phyloP scores from a whole-genome alignment of 495 filamentous ascomycete genomes.

The Lasiosphaeria miniovina region DNA sequence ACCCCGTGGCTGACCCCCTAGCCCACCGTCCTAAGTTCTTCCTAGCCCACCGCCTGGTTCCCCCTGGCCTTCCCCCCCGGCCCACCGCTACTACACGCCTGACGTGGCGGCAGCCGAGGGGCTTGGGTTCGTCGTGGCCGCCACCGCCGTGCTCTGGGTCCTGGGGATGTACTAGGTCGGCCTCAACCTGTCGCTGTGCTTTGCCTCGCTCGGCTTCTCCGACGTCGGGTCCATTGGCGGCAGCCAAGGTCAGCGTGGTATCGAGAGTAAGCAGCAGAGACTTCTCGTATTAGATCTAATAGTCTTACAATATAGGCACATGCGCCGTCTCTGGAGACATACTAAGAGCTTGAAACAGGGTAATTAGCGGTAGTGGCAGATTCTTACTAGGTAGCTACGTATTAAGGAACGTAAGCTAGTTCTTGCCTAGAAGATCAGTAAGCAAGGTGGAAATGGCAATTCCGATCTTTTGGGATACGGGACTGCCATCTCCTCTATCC shows the following conservation, averaged over 20 bases:
- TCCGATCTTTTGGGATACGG: conserved; percentile 34
- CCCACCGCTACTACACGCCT: not conserved
- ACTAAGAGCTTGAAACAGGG: conserved; percentile 58
- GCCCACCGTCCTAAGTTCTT: too few species aligned
- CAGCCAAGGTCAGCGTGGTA: conserved; percentile 44
- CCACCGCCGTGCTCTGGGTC: not conserved
- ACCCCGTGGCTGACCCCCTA: too few species aligned
- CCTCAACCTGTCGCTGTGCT: conserved; percentile 1
- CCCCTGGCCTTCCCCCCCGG: too few species aligned
- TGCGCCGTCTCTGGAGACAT: conserved; percentile 39
- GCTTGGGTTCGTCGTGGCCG: not conserved
- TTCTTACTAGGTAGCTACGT: conserved; percentile 34
- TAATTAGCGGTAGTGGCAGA: conserved; percentile 77
- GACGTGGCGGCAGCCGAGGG: not conserved
- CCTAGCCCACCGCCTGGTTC: too few species aligned
- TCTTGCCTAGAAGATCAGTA: conserved; percentile 58
- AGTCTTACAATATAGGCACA: conserved; percentile 35
- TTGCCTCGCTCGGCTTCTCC: conserved; percentile 2
- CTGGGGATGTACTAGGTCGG: not conserved
- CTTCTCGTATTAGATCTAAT: conserved; percentile 44
- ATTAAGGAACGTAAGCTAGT: conserved; percentile 5
- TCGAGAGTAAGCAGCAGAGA: conserved; percentile 53
- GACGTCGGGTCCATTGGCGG: conserved; percentile 13
- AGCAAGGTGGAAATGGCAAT: conserved; percentile 51
- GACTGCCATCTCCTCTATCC: conserved; percentile 40